Evolutionary conservation across 2,329 filamentous ascomycete species (phyloP).

Genomic region (Coniochaeta sp.): DNA sequence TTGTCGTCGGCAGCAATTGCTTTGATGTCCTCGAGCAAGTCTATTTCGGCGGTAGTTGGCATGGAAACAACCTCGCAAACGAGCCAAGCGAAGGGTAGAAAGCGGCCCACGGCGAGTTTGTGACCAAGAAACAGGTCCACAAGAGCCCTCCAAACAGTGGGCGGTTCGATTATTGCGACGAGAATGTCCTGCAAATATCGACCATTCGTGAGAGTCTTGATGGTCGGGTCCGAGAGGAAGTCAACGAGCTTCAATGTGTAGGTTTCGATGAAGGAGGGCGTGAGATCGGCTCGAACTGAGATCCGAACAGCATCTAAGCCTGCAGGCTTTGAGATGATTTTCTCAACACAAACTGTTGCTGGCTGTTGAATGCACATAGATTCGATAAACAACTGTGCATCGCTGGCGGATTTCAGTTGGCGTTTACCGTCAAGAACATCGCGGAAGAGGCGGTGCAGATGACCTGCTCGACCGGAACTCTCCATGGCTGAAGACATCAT

Average conservation of each 20-base stretch:
- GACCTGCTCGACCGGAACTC: constrained; percentile 4
- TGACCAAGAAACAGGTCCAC: constrained; percentile 20
- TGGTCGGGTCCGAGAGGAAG: constrained; percentile 29
- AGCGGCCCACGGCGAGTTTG: constrained; percentile 21
- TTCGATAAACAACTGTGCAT: constrained; percentile 23
- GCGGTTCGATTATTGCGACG: constrained; percentile 38
- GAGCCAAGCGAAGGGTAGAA: constrained; percentile 39
- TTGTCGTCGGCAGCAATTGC: constrained; percentile 15
- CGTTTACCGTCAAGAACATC: constrained; percentile 16
- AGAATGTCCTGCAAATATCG: constrained; percentile 39
- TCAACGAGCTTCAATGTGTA: constrained; percentile 25
- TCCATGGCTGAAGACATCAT: neutral
- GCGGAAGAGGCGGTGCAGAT: constrained; percentile 14
- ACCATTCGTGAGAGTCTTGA: constrained; percentile 43
- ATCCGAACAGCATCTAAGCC: constrained; percentile 17
- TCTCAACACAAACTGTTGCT: constrained; percentile 17
- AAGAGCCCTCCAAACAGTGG: constrained; percentile 45
- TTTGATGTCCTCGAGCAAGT: constrained; percentile 14
- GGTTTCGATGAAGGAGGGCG: constrained; percentile 19
- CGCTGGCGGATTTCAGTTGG: constrained; percentile 9
- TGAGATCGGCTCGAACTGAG: constrained; percentile 17
- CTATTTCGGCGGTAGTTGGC: constrained; percentile 12
- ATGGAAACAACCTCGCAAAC: constrained; percentile 37
- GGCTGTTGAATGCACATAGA: constrained; percentile 12
- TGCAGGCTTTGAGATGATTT: constrained; percentile 15